Percentiles rank a stretch among this genome's conserved stretches.
Conservation (phyloP, 1,284 basidiomycete species). For the Mixia osmundae region DNA sequence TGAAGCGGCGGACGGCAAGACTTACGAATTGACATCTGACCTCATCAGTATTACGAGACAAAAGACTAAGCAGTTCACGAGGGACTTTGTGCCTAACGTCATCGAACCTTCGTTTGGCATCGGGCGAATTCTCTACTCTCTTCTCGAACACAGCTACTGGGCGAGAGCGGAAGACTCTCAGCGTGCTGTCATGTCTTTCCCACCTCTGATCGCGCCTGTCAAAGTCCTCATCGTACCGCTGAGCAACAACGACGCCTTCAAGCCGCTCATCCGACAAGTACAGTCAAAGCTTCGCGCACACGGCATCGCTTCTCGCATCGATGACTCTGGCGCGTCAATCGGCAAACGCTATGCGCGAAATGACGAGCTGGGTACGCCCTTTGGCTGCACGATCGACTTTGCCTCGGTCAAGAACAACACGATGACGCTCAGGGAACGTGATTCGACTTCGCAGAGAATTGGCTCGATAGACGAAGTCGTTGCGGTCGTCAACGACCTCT, state of each 20-base stretch:
- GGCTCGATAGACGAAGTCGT: conserved; percentile 82
- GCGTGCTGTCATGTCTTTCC: conserved; percentile 69
- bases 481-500: conserved; percentile 33
- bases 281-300: conserved; percentile 63
- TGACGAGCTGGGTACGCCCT: conserved; percentile 95
- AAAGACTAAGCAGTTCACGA: conserved; percentile 76
- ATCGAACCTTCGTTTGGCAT: conserved; percentile 98
- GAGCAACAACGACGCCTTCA: conserved; percentile 63
- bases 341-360: conserved; percentile 93
- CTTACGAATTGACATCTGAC: conserved; percentile 48
- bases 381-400: conserved; percentile 89
- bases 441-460: conserved; percentile 80
- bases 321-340: conserved; percentile 85
- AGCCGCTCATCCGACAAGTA: conserved; percentile 70
- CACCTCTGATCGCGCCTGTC: conserved; percentile 74
- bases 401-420: conserved; percentile 71
- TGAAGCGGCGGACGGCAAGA: conserved; percentile 32
- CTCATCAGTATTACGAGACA: conserved; percentile 57
- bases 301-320: conserved; percentile 75
- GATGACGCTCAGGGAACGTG: conserved; percentile 77
- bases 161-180: conserved; percentile 70
- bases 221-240: conserved; percentile 94
- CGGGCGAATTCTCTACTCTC: conserved; percentile 79
- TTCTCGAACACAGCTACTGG: conserved; percentile 95
- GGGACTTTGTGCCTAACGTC: conserved; percentile 91